Evolutionary conservation across 352 stramenopile species (phyloP).

Genomic region (Pythium vanterpoolii): DNA sequence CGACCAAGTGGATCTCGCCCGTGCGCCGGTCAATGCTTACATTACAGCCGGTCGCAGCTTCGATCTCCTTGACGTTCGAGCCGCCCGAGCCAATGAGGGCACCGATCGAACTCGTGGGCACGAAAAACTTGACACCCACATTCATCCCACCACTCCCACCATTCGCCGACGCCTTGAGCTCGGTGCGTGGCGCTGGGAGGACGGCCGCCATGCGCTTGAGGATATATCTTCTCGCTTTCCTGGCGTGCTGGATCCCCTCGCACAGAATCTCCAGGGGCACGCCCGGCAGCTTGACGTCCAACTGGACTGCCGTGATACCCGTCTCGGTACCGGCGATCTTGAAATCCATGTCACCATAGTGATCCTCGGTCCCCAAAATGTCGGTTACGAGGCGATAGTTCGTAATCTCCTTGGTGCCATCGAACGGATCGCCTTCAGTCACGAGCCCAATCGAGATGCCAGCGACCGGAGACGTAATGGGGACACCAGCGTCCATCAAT

Average conservation of each 20-base stretch:
- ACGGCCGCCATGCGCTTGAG: constrained; percentile 81
- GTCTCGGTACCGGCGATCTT: constrained; percentile 91
- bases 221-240: constrained; percentile 73
- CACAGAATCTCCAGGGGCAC: constrained; percentile 83
- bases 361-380: constrained; percentile 97
- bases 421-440: constrained; percentile 65
- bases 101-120: constrained; percentile 54
- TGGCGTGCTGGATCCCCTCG: constrained; percentile 84
- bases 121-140: constrained; percentile 56
- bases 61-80: constrained; percentile 70
- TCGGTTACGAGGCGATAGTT: constrained; percentile 94
- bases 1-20: constrained; percentile 89
- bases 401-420: constrained; percentile 58
- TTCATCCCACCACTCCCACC: constrained; percentile 33
- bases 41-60: constrained; percentile 52
- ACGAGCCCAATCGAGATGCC: constrained; percentile 95
- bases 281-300: constrained; percentile 95
- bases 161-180: constrained; percentile 49
- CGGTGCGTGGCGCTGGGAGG: constrained; percentile 51
- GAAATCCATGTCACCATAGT: constrained; percentile 99
- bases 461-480: constrained; percentile 90
- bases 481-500: constrained; percentile 97
- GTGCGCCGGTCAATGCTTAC: constrained; percentile 82
- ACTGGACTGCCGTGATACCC: constrained; percentile 94
- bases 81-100: constrained; percentile 73